These are phyloP conservation scores for Jacaranda mimosifolia DNA, from an alignment of 257 asterid genomes.

Conservation along the genomic window DNA sequence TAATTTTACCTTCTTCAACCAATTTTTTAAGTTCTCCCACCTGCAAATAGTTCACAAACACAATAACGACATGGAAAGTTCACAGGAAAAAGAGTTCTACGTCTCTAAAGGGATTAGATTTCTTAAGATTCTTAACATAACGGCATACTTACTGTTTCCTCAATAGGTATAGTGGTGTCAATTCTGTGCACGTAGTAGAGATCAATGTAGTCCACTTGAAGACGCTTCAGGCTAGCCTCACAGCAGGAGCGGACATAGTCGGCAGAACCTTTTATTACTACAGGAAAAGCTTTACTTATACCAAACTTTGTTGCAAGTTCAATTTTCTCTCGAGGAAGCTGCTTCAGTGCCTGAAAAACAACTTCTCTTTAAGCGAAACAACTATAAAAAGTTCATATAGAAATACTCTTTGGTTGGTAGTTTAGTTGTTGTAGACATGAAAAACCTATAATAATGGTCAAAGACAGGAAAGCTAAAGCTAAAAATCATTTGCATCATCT, in stretches of 20 bases:
- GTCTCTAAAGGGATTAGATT: background rate
- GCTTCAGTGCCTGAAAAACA: conserved; percentile 64
- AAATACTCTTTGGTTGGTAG: background rate
- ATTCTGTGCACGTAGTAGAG: conserved; percentile 66
- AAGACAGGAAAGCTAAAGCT: background rate
- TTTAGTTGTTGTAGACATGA: background rate
- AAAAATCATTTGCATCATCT: background rate
- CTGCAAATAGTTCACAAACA: conserved; percentile 37
- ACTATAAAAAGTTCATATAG: background rate
- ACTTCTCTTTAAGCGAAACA: background rate
- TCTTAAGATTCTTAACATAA: background rate
- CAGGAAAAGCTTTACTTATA: conserved; percentile 40
- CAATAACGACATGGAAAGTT: background rate
- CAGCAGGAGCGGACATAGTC: conserved; percentile 70
- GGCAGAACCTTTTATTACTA: conserved; percentile 61
- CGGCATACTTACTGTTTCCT: conserved; percentile 56
- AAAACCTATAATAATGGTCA: background rate
- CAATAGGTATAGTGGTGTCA: conserved; percentile 65
- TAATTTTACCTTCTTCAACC: conserved; percentile 70
- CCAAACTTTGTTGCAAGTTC: conserved; percentile 78
- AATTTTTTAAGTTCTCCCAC: conserved; percentile 61
- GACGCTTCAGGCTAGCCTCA: conserved; percentile 67
- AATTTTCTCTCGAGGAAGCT: conserved; percentile 64
- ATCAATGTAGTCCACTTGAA: conserved; percentile 69
- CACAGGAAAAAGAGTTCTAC: background rate